A percentile compares a stretch with the other conserved stretches of the same genome.
These are phyloP conservation scores for Calonectria pseudoturangicola DNA, from an alignment of 2,329 filamentous ascomycete species.

Conservation along the genomic window DNA sequence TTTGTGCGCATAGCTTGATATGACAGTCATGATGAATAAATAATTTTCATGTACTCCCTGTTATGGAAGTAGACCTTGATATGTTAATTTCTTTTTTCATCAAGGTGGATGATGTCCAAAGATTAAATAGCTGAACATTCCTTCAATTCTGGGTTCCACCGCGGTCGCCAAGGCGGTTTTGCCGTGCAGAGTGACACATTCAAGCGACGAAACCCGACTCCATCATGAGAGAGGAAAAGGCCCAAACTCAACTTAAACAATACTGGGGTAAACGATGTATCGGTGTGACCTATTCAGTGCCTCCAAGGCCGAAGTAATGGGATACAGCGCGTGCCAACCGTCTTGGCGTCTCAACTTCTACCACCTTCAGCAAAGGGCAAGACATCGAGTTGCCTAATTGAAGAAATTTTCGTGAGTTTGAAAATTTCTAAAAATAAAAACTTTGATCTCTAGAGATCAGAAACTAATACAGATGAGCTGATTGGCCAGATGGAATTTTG, in stretches of 20 bases:
- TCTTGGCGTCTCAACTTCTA: conserved; percentile 8
- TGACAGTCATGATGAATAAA: not conserved
- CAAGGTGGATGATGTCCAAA: not conserved
- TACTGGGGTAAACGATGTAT: not conserved
- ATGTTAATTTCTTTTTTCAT: not conserved
- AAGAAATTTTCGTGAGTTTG: not conserved
- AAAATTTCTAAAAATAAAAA: conserved; percentile 3
- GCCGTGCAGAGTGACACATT: not conserved
- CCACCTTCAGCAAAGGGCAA: not conserved
- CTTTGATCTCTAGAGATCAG: not conserved
- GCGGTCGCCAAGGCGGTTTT: not conserved
- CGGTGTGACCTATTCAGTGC: not conserved
- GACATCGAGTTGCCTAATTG: not conserved
- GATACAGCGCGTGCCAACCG: too few species aligned
- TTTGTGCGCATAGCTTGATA: not conserved
- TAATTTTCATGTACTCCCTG: not conserved
- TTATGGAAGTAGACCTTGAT: not conserved
- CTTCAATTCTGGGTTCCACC: not conserved
- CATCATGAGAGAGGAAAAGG: not conserved
- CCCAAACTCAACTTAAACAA: conserved; percentile 1
- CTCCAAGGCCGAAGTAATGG: not conserved
- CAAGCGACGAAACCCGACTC: not conserved
- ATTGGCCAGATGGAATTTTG: not conserved
- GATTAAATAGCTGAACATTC: not conserved
- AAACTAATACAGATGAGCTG: not conserved